Evolutionary conservation across 805 yeast genomes (phyloP), one percentile per base, ranked within the genome.

Genomic region (Cyberlindnera galapagoensis): DNA sequence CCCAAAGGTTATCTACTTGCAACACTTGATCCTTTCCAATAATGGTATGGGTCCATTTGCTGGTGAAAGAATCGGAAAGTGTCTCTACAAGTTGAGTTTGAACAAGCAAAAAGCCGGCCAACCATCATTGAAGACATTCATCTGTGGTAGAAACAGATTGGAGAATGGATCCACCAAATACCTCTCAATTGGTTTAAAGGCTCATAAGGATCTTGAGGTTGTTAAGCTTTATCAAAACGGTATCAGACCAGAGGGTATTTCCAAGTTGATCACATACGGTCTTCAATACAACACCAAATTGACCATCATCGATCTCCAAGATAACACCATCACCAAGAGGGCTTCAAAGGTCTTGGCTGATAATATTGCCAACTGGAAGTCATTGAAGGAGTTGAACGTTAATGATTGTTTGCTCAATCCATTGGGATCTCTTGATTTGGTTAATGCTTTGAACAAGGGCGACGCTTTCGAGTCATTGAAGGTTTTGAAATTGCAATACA

Each of bases 1-100:
- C 37, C 63, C 83, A 9, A 68, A 79, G 47, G 94, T 90, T 21
- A 70, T 74, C 12, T 76, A 94, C 17, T 62, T 92, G 35, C 81
- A 84, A 59, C 96, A 92, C 55, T 71, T 92, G 57, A 78, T 85
- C 44, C 67, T 92, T 41, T 80, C 96, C 28, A 92, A 92, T 62
- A 92, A 92, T 57, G 99, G 99, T 35, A 80, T 92, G 76, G 99
- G 99, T 21, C 99, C 99, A 17, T 82, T 82, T 56, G 95, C 97
- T 1, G 98, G 99, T 49, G 80, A 90, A 36, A 74, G 95, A 56
- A 83, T 92, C 40, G 99, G 97, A 39, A 76, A 76, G 48, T 84
- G 95, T 4, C 71, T 92, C 28, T 84, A 67, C 61, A 69, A 71
- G 46, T 69, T 90, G 43, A 76, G 92, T 14, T 57, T 56, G 31